Evolutionary conservation across 345 rosid species (phyloP), one percentile per base, ranked within the genome.

Genomic region (Eucalyptus regnans): DNA sequence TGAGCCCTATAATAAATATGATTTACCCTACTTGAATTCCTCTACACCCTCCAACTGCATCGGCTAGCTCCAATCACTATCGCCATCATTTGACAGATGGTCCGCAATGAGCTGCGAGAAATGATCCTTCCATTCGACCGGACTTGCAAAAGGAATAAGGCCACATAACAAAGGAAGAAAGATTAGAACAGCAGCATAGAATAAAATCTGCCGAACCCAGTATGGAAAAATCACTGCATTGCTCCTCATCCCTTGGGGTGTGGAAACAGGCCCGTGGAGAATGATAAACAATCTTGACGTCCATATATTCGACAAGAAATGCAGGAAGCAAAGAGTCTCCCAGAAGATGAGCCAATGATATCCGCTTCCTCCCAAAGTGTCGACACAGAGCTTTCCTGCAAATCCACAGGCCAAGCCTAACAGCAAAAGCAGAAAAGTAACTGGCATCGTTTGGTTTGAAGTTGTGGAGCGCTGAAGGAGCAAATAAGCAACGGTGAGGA

Each of bases 301-400:
- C 66, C 88, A 94, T n/a, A 90, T 87, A 71, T 91, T 95, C 3
- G 97, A 91, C 50, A 95, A 58, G 89, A 97, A 97, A 86, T 96
- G 98, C 88, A 95, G 84, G n/a, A 92, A 13, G 94, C 99, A 97
- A 16, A 95, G 91, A 88, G 89, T 84, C 87, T 96, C 98, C 99
- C 99, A 98, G 68, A 94, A 91, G 5, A 93, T 25, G 18, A 97
- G 93, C 99, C 99, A 98, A 48, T 86, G 91, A 13, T 90, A 87
- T 71, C 99, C 99, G 4, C 92, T 90, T 49, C 99, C 99, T 23
- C 99, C 99, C 46, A 98, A 62, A 3, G 97, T 95, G 91, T 97
- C 99, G 4, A 97, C 95, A 49, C 99, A 96, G 27, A 96, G 76
- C 92, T 96, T 98, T 60, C 97, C 99, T 2, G 96, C 93, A 56